Evolutionary conservation across 352 stramenopile genomes (phyloP), one percentile per base, ranked within the genome.

Genomic region (Phytophthora litchii): DNA sequence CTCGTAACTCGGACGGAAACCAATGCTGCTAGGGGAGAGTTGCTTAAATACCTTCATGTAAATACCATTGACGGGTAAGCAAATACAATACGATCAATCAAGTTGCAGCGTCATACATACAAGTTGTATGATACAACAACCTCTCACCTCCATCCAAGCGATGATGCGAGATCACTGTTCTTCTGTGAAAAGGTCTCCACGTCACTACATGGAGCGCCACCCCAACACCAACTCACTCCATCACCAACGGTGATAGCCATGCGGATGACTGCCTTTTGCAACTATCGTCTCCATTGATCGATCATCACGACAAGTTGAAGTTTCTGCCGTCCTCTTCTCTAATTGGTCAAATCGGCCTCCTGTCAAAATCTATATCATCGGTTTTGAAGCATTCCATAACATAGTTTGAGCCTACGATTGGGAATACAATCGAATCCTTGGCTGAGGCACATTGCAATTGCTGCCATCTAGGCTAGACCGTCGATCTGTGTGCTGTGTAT

Each of bases 361-460:
- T 60, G 2, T 19, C 3, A 34, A 10, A 60, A 2, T 13, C n/a
- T 12, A 37, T 57, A 64, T 37, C 2, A 38, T 17, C 20, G 13
- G 1, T 55, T 20, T 25, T 11, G 20, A 25, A 4, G 23, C 43
- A 66, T 45, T 3, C 16, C 12, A 16, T 27, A 40, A 3, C 25
- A 27, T 44, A 59, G 31, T n/a, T 31, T 10, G 0, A 32, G 20
- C 48, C 49, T 54, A 38, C 29, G 7, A 10, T 60, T 34, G 1
- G 5, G 49, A 25, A 50, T 67, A 43, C 7, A 35, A 7, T 52
- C 50, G 40, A 69, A 64, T 44, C 61, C 54, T 61, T 70, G 54
- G 54, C 25, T 70, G 61, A 35, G 36, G n/a, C 20, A 54, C 32
- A 53, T 25, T 48, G 12, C 43, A 23, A 43, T 45, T 53, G n/a